Evolutionary conservation across 768 basidiomycete species (phyloP).

Genomic region (Macrocybe gigantea): DNA sequence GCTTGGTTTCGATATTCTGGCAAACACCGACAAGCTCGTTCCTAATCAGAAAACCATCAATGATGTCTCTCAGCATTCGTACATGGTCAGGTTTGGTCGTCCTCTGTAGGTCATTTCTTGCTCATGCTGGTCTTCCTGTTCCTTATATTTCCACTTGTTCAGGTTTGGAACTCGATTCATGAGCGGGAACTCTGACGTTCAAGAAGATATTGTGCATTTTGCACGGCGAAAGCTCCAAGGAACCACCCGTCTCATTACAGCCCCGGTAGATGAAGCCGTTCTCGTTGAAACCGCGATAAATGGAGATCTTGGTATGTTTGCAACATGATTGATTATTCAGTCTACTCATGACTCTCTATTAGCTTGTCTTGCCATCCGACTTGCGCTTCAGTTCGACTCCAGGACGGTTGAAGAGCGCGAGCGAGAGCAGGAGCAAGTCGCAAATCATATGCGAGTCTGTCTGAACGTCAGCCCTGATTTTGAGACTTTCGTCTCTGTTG

Average conservation of each 20-base stretch:
- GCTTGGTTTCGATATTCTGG: too few species aligned
- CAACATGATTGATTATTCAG: too few species aligned
- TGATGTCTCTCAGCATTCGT: neutral
- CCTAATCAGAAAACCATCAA: neutral
- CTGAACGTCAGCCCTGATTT: neutral
- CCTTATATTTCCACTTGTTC: neutral
- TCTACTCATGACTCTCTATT: too few species aligned
- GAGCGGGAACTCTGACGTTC: too few species aligned
- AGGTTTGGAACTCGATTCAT: neutral
- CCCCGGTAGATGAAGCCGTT: too few species aligned
- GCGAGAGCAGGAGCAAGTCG: slow-evolving; percentile 2
- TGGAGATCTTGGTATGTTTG: too few species aligned
- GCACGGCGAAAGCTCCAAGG: too few species aligned
- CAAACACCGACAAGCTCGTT: too few species aligned
- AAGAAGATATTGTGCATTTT: too few species aligned
- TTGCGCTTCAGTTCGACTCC: slow-evolving; percentile 5
- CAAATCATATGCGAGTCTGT: slow-evolving; percentile 6
- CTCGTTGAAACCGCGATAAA: too few species aligned
- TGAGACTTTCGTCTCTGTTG: slow-evolving; percentile 5
- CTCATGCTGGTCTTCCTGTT: neutral
- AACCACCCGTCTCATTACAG: too few species aligned
- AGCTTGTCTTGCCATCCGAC: slow-evolving; percentile 5
- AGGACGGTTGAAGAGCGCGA: neutral
- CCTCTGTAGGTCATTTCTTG: neutral
- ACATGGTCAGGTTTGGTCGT: neutral